Conservation (phyloP, 345 rosid genomes). For the Linum trigynum region DNA sequence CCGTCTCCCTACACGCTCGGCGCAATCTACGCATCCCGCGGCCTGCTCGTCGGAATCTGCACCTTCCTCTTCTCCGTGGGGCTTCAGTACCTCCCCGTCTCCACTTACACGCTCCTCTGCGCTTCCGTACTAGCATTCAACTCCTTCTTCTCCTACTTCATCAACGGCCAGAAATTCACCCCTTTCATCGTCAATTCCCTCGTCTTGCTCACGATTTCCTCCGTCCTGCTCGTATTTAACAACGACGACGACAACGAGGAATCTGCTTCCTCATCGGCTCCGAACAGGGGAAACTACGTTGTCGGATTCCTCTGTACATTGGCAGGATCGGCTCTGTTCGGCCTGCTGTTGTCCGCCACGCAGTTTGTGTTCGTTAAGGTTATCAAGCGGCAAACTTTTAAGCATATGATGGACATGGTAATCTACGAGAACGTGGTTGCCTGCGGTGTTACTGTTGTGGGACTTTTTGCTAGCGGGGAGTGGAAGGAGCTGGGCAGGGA, state of each 20-base stretch:
- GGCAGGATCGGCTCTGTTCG: constrained; percentile 34
- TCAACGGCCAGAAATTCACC: too few relatives aligned
- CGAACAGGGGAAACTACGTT: constrained; percentile 12
- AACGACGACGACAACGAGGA: constrained; percentile 5
- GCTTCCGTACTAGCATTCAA: constrained; percentile 43
- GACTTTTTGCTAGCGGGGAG: constrained; percentile 48
- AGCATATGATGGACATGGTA: constrained; percentile 32
- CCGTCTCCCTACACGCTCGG: constrained; percentile 13
- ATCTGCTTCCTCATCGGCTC: not conserved
- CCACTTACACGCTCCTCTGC: constrained; percentile 13
- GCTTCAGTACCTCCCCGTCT: constrained; percentile 34
- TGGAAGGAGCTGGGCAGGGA: constrained; percentile 34
- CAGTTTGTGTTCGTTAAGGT: constrained; percentile 38
- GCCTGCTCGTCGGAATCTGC: constrained; percentile 24
- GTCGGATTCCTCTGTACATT: constrained; percentile 45
- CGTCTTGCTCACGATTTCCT: constrained; percentile 32
- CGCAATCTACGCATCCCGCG: constrained; percentile 24
- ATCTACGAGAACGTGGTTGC: constrained; percentile 32
- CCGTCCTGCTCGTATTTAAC: constrained; percentile 31
- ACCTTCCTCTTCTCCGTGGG: constrained; percentile 36
- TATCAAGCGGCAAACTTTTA: constrained; percentile 24
- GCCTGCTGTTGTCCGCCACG: constrained; percentile 25
- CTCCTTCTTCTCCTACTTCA: constrained; percentile 7
- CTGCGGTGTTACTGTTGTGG: constrained; percentile 23
- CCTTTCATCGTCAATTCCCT: too few relatives aligned